Base-by-base conservation (phyloP, 2,329 filamentous ascomycete genomes). In the Ceratocystis huliohia region DNA sequence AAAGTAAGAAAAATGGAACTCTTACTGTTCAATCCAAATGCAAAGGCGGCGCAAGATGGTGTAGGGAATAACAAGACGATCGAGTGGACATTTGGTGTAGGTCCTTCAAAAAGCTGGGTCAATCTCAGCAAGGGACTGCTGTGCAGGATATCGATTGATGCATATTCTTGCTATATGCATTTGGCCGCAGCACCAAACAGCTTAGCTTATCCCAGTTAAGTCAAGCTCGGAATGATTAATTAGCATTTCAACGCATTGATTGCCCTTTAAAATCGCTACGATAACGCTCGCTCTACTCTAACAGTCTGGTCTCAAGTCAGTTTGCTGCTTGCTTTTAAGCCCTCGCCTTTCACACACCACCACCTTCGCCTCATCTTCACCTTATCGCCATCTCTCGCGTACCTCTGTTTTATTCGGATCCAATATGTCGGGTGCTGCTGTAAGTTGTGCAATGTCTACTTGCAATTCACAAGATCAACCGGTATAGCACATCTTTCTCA, bases 401-500 rank as follows among this genome's bases (percentile, higher is more conserved):
- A 28, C 48, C 20, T 28, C 48, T 25, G 22, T 25, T 15, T 15
- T 5, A 28, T 5, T 53, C 15, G 25, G 25, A 25, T 17, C 45
- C 45, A 68, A 66, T 25, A 78, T 78, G 76, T 77, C 76, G 64
- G 76, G 76, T 67, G 75, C 76, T 69, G 73, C 72, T 71, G 76
- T 78, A 74, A 69, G 75, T 71, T 63, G 66, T 61, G 48, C 63
- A 22, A n/a, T 25, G 20, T 48, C 61, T 48, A 41, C 41, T 37
- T 50, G 20, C 37, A 7, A n/a, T 15, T 33, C 50, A 15, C 17
- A 3, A 5, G 41, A 25, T 15, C 62, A n/a, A 25, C 48, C 20
- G 2, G 3, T 15, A 53, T 25, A 25, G 20, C 15, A 2, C 46
- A 41, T 30, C 44, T 64, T 64, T 64, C 30, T 56, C 56, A 59